Base-by-base conservation (phyloP, 495 filamentous ascomycete species). In the Xylaria venustula region DNA sequence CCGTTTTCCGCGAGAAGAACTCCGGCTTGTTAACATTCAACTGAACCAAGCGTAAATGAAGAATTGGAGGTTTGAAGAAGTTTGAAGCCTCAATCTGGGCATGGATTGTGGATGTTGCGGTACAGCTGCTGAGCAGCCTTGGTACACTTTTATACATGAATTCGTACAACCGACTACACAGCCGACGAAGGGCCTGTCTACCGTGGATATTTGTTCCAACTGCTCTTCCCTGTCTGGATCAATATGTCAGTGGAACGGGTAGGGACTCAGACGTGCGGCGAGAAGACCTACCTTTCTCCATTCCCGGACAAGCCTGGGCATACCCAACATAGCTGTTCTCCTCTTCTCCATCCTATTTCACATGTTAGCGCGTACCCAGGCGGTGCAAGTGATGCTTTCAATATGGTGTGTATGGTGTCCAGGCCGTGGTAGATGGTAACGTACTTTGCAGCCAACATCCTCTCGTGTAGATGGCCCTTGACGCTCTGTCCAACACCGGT, bases 391-490 rank as follows among this genome's bases (percentile, higher is more conserved):
- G 9, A 42, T 7, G 22, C 4, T 11, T 20, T 11, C 54, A 19
- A 15, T 44, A 11, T 19, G 3, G 28, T 17, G 22, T 30, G 20
- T 8, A 22, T 2, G 34, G n/a, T 30, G 2, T n/a, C n/a, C n/a
- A n/a, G n/a, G n/a, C n/a, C n/a, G n/a, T 4, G 19, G 14, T 42
- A 15, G 9, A 23, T n/a, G 34, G 25, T n/a, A 60, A 83, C 85
- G 55, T 83, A 85, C 83, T 85, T 85, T 48, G 81, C 78, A 77
- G 89, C 88, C 81, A 97, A 77, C 63, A 87, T 90, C 74, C 94
- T 85, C 82, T 98, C 94, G 86, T 90, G 90, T 71, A 83, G 82
- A 76, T 97, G 91, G 68, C 94, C 94, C 86, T 97, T 97, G 65
- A 96, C 92, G 73, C 84, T 86, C 80, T 95, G 84, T n/a, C 92